These are phyloP conservation scores for Thalia dealbata DNA, from an alignment of 176 grass and related monocot genomes.

Conservation along the genomic window DNA sequence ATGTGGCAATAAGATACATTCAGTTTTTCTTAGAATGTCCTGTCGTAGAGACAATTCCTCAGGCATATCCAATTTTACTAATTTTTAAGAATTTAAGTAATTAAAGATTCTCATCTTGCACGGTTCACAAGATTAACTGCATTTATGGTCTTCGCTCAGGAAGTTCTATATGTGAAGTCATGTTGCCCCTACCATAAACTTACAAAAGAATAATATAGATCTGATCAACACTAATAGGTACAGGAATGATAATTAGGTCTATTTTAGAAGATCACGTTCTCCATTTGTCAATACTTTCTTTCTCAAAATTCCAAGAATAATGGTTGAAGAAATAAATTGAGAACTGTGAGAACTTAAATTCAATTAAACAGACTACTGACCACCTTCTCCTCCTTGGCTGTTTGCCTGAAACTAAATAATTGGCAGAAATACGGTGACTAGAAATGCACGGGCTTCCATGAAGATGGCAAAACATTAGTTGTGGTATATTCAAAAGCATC, in stretches of 20 bases:
- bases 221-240: neutral
- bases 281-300: neutral
- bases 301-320: neutral
- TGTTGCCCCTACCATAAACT: neutral
- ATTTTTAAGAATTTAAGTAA: neutral
- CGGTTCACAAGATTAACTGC: neutral
- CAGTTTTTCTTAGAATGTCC: neutral
- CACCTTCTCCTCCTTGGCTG: no score
- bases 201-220: neutral
- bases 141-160: neutral
- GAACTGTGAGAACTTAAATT: neutral
- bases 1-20: neutral
- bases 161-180: neutral
- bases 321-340: neutral
- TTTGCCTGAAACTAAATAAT: no score
- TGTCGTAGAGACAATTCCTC: neutral
- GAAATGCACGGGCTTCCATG: neutral
- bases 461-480: neutral
- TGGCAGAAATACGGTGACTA: no score
- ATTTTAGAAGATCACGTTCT: neutral
- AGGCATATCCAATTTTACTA: no score
- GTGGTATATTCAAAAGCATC: neutral
- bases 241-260: neutral
- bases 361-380: neutral
- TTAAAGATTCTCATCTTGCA: neutral